A percentile compares a stretch with the other conserved stretches of the same genome.
Conservation (phyloP, 768 basidiomycete genomes). For the Saitozyma sp. region DNA sequence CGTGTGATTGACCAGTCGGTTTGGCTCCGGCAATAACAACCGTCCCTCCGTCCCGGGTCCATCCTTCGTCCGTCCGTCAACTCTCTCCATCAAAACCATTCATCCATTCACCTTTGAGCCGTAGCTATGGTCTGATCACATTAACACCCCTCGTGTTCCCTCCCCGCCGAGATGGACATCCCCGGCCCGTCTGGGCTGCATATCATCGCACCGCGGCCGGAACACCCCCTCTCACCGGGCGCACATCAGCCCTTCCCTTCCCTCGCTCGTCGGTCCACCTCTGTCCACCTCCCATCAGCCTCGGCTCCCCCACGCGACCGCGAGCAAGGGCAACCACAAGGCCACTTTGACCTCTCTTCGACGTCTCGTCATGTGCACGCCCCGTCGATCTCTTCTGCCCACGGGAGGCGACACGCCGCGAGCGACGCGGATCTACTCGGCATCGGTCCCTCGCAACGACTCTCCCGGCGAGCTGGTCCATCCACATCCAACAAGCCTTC, state of each 20-base stretch:
- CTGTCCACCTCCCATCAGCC: constrained; percentile 9
- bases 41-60: too few species aligned
- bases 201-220: background rate
- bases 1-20: too few species aligned
- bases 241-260: constrained; percentile 11
- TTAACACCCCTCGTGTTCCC: too few species aligned
- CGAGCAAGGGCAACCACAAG: background rate
- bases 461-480: background rate
- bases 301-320: background rate
- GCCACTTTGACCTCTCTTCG: background rate
- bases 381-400: background rate
- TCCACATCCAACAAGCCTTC: constrained; percentile 7
- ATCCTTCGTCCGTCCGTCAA: too few species aligned
- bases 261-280: constrained; percentile 14
- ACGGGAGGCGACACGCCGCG: background rate
- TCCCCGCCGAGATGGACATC: too few species aligned
- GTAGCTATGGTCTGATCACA: too few species aligned
- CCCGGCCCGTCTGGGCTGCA: too few species aligned
- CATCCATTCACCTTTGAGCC: too few species aligned
- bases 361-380: background rate
- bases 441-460: constrained; percentile 8
- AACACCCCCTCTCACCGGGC: background rate
- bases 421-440: constrained; percentile 26
- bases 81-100: too few species aligned
- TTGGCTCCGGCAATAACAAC: too few species aligned